These are phyloP conservation scores for Paramecium primaurelia DNA, from an alignment of 73 alveolate genomes.

Conservation along the genomic window DNA sequence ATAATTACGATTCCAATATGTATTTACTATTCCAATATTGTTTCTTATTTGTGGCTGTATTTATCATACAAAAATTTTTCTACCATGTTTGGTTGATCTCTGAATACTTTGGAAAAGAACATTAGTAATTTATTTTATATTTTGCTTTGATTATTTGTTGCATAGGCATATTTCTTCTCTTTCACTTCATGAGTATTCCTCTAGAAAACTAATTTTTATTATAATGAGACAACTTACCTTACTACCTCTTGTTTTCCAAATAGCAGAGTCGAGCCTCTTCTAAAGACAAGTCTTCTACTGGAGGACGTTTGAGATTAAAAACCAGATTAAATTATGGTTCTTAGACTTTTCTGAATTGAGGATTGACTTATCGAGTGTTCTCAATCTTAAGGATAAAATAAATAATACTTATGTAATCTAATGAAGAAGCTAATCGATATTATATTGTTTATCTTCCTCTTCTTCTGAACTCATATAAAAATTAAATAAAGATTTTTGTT, in stretches of 20 bases:
- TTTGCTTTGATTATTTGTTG: not conserved
- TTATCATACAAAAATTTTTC: not conserved
- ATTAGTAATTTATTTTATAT: not conserved
- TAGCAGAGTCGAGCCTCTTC: constrained; percentile 2
- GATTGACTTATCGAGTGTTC: constrained; percentile 14
- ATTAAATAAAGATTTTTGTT: constrained; percentile 10
- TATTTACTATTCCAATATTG: not conserved
- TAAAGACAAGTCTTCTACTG: not conserved
- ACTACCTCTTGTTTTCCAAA: not conserved
- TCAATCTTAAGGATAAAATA: not conserved
- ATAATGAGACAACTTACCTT: not conserved
- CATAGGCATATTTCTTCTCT: not conserved
- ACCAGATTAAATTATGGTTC: not conserved
- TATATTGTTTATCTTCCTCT: not conserved
- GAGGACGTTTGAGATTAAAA: not conserved
- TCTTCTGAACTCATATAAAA: constrained; percentile 37
- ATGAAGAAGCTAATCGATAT: not conserved
- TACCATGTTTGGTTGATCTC: constrained; percentile 12
- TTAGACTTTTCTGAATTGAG: not conserved
- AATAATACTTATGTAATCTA: constrained; percentile 10
- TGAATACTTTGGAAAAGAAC: not conserved
- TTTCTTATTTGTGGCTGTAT: not conserved
- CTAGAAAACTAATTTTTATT: not conserved
- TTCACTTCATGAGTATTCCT: not conserved
- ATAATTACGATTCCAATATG: not conserved